Base-by-base conservation (phyloP, 2,329 filamentous ascomycete species). In the Bipolaris cookei region DNA sequence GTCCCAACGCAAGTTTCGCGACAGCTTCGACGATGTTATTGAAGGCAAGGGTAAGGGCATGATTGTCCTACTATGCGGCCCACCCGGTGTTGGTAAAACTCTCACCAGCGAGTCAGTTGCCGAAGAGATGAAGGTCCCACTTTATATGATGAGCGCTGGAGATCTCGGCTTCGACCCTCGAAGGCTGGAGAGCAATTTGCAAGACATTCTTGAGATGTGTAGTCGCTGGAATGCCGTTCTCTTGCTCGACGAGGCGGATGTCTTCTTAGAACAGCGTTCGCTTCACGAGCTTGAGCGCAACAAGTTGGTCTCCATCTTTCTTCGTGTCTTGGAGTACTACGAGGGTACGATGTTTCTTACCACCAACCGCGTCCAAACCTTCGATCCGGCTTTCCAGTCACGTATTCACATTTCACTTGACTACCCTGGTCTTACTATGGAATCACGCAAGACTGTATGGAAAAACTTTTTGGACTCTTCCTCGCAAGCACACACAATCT, bases 171-270 rank as follows among this genome's bases (percentile, higher is more conserved):
- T 77, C 10, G 73, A 78, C 34, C 76, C 80, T 0, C 54, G 65
- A 0, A 67, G 69, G 13, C 59, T 96, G 1, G 92, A 96, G 73
- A 80, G 79, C 6, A 89, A 94, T 68, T 79, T 96, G 6, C 89
- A 92, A 71, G 90, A 90, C 74, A 91, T 95, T 41, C 82, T 96
- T 32, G 90, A 94, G 64, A 89, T 95, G 52, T 91, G 90, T 42
- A 90, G 92, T 65, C 78, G 76, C 56, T 85, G 82, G 83, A 80
- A 81, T 35, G 80, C 80, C 1, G 77, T 86, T 4, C 73, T 84
- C 0, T 83, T 96, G 2, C 84, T 96, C 1, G 92, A 96, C 68
- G 92, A 96, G 77, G 91, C 74, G 11, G 81, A 90, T 34, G 70
- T 76, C 10, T 75, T 74, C 54, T 80, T 88, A 7, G 83, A 86